Evolutionary conservation across 2,329 filamentous ascomycete genomes (phyloP).

Genomic region (Venturia carpophila): DNA sequence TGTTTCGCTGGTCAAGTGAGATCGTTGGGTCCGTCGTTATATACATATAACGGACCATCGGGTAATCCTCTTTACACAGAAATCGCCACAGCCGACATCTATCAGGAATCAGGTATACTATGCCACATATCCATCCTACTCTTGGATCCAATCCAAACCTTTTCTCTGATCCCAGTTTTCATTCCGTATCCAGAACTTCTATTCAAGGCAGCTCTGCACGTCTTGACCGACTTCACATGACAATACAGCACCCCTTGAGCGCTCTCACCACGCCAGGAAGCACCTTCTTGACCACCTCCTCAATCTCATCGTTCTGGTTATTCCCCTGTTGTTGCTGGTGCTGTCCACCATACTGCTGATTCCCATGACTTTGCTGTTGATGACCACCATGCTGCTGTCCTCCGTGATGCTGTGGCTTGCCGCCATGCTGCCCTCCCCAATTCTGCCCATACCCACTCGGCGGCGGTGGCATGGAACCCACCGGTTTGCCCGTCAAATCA

Average conservation of each 20-base stretch:
- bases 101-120: neutral
- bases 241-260: slow-evolving; percentile 61
- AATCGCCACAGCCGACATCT: neutral
- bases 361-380: slow-evolving; percentile 31
- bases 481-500: slow-evolving; percentile 68
- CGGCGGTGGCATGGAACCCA: slow-evolving; percentile 38
- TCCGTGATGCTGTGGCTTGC: slow-evolving; percentile 31
- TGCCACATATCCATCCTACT: neutral
- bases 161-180: neutral
- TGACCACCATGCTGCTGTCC: slow-evolving; percentile 37
- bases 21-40: neutral
- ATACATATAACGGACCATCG: neutral
- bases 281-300: slow-evolving; percentile 53
- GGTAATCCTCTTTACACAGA: neutral
- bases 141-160: neutral
- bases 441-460: slow-evolving; percentile 32
- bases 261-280: slow-evolving; percentile 55
- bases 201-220: neutral
- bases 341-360: slow-evolving; percentile 37
- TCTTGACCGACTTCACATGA: slow-evolving; percentile 51
- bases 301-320: slow-evolving; percentile 45
- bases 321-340: slow-evolving; percentile 27
- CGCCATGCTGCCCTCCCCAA: slow-evolving; percentile 28
- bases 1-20: too few species aligned
- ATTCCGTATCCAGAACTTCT: neutral